Percentiles rank a stretch among this genome's conserved stretches.
These are phyloP conservation scores for Heracleum sosnowskyi DNA, from an alignment of 129 eudicot genomes.

Conservation along the genomic window DNA sequence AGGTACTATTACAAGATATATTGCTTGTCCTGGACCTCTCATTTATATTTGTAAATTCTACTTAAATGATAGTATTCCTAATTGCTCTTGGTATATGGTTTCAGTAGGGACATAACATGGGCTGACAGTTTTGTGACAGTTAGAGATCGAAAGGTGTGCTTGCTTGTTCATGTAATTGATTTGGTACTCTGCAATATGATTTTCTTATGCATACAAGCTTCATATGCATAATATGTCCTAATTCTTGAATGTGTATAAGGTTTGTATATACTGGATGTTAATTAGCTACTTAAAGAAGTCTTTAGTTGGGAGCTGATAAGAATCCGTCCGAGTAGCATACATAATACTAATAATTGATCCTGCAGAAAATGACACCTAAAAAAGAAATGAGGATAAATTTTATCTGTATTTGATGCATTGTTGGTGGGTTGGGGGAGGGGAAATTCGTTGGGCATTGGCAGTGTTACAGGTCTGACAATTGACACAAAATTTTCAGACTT, in stretches of 20 bases:
- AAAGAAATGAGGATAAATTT: no score
- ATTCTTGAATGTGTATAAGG: neutral
- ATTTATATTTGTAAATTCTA: neutral
- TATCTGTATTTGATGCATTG: no score
- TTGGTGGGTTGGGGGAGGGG: no score
- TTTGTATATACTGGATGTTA: neutral
- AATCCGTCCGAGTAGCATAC: neutral
- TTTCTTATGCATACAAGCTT: neutral
- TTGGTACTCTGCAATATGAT: neutral
- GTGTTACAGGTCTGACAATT: no score
- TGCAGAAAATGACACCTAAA: no score
- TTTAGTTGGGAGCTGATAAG: neutral
- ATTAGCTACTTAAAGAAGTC: neutral
- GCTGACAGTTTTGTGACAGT: slow-evolving; percentile 7
- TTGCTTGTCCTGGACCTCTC: neutral
- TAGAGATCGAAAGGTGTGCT: slow-evolving; percentile 14
- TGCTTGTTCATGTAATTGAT: neutral
- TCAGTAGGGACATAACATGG: slow-evolving; percentile 1
- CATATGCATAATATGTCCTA: neutral
- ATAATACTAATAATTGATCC: no score
- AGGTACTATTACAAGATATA: slow-evolving; percentile 1
- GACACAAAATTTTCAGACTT: no score
- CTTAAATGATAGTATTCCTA: neutral
- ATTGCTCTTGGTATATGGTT: neutral
- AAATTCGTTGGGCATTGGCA: no score